These are phyloP conservation scores for Metarhizium album DNA, from an alignment of 2,329 filamentous ascomycete genomes.

Conservation along the genomic window DNA sequence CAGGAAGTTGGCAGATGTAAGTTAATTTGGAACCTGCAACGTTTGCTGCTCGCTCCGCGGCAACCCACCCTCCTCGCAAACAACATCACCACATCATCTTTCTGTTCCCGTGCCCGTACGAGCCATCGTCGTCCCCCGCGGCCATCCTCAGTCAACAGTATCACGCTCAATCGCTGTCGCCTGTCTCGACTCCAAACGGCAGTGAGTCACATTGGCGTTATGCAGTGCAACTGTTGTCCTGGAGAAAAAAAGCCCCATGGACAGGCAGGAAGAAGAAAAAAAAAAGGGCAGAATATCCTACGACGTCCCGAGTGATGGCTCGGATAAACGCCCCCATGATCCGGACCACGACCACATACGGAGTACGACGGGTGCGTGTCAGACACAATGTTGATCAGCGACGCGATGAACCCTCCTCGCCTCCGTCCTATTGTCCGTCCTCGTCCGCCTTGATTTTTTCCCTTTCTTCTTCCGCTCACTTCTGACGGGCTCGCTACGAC, in stretches of 20 bases:
- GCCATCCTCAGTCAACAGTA: too few species aligned
- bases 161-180: not conserved
- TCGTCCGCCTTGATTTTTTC: not conserved
- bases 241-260: too few species aligned
- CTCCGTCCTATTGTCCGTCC: not conserved
- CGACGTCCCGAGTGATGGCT: not conserved
- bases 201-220: not conserved
- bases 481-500: not conserved
- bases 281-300: not conserved
- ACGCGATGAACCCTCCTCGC: not conserved
- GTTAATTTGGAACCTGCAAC: too few species aligned
- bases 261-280: too few species aligned
- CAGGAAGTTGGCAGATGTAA: too few species aligned
- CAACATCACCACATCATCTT: too few species aligned
- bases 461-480: not conserved
- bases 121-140: not conserved
- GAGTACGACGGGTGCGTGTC: not conserved
- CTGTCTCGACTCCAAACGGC: not conserved
- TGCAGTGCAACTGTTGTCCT: slow-evolving; percentile 1
- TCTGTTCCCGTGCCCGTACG: not conserved
- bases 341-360: not conserved
- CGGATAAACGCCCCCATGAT: not conserved
- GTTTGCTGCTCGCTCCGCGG: too few species aligned
- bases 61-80: too few species aligned
- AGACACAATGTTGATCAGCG: not conserved